Base-by-base conservation (phyloP, 768 basidiomycete species). In the Serpula lacrymans region DNA sequence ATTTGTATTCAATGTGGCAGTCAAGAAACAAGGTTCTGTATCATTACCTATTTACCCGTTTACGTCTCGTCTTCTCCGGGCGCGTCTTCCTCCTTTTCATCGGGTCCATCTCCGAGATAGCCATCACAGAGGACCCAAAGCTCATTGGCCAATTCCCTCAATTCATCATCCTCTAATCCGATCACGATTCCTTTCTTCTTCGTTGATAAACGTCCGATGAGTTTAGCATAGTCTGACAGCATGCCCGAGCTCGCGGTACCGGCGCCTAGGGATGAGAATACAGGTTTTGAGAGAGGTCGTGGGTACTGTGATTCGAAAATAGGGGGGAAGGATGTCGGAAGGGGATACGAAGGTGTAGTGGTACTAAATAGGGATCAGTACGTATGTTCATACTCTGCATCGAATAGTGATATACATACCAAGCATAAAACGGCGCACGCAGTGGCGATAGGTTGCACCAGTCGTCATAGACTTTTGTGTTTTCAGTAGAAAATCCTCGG, bases 101-200 rank as follows among this genome's bases (percentile, higher is more conserved):
- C 58, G n/a, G n/a, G n/a, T 12, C 39, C 55, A 8, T 38, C 45
- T 23, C 50, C 64, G 14, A 58, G 67, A 34, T 64, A 69, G 13
- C 42, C 58, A 43, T 82, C 81, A 34, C 73, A 70, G 21, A 84
- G 60, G 14, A 68, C 72, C 82, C 84, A 83, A 34, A 85, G 51
- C 28, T 72, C 72, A 47, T 77, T 75, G 12, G 59, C 67, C 24
- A 85, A 56, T 37, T 82, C 82, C 40, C 53, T 69, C 39, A 82
- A 49, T 4, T 82, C 82, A 45, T 84, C 84, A 3, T 56, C 45
- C 41, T 79, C 73, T 14, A 78, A 37, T n/a, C 69, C 72, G 40
- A 65, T 56, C 21, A 53, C 43, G 4, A 52, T 48, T 13, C 68
- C 54, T 16, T 62, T 58, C 13, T 62, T 70, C 34, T 65, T 69